A percentile compares a stretch with the other conserved stretches of the same genome.
These are phyloP conservation scores for Echium plantagineum DNA, from an alignment of 257 asterid genomes.

Conservation along the genomic window DNA sequence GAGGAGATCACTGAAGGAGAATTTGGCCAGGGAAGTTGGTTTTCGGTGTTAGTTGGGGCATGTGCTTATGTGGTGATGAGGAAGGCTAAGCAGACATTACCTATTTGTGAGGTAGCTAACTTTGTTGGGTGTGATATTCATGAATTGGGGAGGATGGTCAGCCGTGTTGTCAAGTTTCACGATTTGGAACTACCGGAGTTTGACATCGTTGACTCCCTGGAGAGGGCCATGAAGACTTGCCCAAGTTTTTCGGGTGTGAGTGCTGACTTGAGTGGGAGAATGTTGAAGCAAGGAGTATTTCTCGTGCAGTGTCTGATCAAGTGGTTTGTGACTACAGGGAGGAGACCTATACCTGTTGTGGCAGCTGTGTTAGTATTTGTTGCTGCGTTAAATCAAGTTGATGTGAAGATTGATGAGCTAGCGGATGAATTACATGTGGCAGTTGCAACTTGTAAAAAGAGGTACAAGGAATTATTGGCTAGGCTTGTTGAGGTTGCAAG, in stretches of 20 bases:
- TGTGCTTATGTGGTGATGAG: constrained; percentile 69
- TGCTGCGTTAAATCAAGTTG: constrained; percentile 40
- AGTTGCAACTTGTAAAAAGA: constrained; percentile 40
- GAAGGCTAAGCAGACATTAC: constrained; percentile 32
- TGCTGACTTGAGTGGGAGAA: constrained; percentile 28
- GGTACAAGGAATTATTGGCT: constrained; percentile 64
- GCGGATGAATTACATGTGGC: constrained; percentile 43
- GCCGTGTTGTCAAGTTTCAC: constrained; percentile 45
- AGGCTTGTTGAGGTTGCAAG: constrained; percentile 59
- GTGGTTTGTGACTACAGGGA: constrained; percentile 79
- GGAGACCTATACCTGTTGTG: constrained; percentile 73
- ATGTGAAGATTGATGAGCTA: constrained; percentile 43
- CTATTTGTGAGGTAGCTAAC: constrained; percentile 40
- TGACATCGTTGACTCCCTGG: constrained; percentile 44
- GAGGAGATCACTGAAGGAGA: constrained; percentile 49
- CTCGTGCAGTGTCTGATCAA: constrained; percentile 77
- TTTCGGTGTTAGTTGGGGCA: constrained; percentile 50
- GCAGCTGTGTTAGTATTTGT: constrained; percentile 68
- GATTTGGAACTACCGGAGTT: constrained; percentile 55
- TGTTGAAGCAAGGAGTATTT: constrained; percentile 70
- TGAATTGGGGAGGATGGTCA: constrained; percentile 64
- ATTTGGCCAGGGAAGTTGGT: constrained; percentile 71
- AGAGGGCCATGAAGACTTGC: constrained; percentile 23
- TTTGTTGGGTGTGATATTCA: constrained; percentile 41
- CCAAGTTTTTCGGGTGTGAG: constrained; percentile 26